Base-by-base conservation (phyloP, 2,329 filamentous ascomycete species). In the Colletotrichum graminicola region DNA sequence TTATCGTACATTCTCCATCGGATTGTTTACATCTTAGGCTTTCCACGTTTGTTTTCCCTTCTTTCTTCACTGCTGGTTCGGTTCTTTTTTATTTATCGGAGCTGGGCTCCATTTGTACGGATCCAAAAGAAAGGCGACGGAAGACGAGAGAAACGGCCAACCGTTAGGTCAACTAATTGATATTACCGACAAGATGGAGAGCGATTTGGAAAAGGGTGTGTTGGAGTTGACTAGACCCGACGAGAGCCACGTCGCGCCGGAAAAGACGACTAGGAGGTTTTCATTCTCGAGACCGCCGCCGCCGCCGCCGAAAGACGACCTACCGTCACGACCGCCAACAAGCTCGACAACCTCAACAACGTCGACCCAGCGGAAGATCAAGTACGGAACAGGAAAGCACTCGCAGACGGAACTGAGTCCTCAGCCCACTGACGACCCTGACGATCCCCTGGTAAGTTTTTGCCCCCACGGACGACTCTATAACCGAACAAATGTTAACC, bases 371-470 rank as follows among this genome's bases (percentile, higher is more conserved):
- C 79, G 81, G 61, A 77, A 79, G 18, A 82, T 86, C 75, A 87
- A 87, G 76, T 86, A 86, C 69, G 85, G 82, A 10, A 81, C 75
- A 32, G 85, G 85, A 0, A 85, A 81, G 65, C 75, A 82, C 67
- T 77, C 82, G 2, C 76, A 77, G 18, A 78, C 84, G 7, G 86
- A 88, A 76, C 78, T 88, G 56, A 83, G 86, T 12, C 88, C 88
- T 3, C 87, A 88, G 76, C 87, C 88, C 0, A 89, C 86, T 64
- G 85, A 88, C 66, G 85, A 88, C 66, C 80, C 82, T 0, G 81
- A 84, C 32, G 88, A 90, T 76, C 88, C 88, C 62, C 74, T 89
- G 77, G 87, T 88, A 80, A 66, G 84, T 77, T 8, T 8, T 5
- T 1, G 16, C 8, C 45, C 16, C 18, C 43, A 12, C 8, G 21